Evolutionary conservation across 805 yeast genomes (phyloP), one percentile per base, ranked within the genome.

Genomic region (Lipomyces spencermartinsiae): DNA sequence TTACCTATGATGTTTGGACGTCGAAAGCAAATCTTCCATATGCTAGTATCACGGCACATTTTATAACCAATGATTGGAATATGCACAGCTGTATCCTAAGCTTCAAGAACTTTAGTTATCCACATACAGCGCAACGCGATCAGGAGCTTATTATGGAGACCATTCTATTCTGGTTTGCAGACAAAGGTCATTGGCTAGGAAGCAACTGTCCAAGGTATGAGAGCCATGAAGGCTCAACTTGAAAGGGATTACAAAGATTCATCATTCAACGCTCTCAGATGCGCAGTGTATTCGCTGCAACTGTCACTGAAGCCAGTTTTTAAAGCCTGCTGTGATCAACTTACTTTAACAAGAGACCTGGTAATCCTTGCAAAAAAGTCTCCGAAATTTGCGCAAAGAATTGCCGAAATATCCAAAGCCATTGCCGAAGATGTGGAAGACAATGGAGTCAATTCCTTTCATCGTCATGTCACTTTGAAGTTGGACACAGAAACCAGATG

Each of bases 281-380:
- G 39, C 39, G 9, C 46, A 39, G 46, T 39, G 46, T n/a, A 39
- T 51, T 51, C 56, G 56, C 33, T 51, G 56, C 56, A 51, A 51
- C 56, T 51, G 33, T 51, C 56, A 29, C 56, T 51, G 56, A 51
- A 51, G 56, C 56, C 56, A 19, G 56, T 51, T 51, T 51, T 51
- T 51, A 51, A 22, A 51, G 56, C 56, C 31, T 51, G 56, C 33
- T 51, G 56, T 22, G 56, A 51, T 51, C 56, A 51, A 31, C 56
- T 51, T 51, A 19, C 56, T 51, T 4, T 19, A 51, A 8, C 56
- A 51, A 31, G 55, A 19, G 55, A 51, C n/a, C 55, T 51, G 12
- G 55, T 51, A 51, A 51, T 51, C 14, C 55, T 51, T 51, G 55
- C 55, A 51, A 51, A 51, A 12, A 51, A 10, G 14, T 51, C 25